Percentiles rank a stretch among this genome's conserved stretches.
phyloP scores from a whole-genome alignment of 495 filamentous ascomycete species.

The Amniculicola lignicola region DNA sequence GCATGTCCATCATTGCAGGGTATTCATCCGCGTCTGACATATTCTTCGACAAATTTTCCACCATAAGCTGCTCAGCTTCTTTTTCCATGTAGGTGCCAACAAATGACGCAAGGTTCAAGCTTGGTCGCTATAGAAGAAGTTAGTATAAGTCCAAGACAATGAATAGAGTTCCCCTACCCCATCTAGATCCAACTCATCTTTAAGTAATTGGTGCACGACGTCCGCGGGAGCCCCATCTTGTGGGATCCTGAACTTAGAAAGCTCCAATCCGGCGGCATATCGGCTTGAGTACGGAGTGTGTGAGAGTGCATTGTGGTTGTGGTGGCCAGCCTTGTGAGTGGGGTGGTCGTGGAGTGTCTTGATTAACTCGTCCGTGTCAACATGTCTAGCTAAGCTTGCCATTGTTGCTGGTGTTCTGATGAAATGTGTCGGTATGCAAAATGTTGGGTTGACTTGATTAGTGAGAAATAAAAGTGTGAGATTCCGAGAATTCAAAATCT shows the following conservation, averaged over 20 bases:
- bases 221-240: constrained; percentile 60
- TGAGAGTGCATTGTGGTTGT: constrained; percentile 44
- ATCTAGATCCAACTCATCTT: constrained; percentile 72
- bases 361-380: constrained; percentile 36
- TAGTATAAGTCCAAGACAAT: neutral
- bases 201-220: constrained; percentile 64
- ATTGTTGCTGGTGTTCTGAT: no score
- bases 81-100: constrained; percentile 72
- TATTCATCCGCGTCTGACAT: constrained; percentile 70
- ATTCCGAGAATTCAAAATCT: no score
- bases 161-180: constrained; percentile 40
- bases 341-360: constrained; percentile 40
- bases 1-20: constrained; percentile 70
- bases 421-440: no score
- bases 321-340: constrained; percentile 43
- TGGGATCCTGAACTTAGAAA: constrained; percentile 68
- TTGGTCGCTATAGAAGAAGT: constrained; percentile 47
- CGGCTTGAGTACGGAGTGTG: constrained; percentile 63
- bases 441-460: no score
- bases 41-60: constrained; percentile 69
- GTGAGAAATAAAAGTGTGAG: no score
- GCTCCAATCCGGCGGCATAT: constrained; percentile 58
- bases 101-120: constrained; percentile 64
- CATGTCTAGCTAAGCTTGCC: constrained; percentile 31
- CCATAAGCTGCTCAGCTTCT: constrained; percentile 61